Percentiles rank a stretch among this genome's conserved stretches.
These are phyloP conservation scores for Blepharisma undulans DNA, from an alignment of 169 alveolate genomes.

Conservation along the genomic window DNA sequence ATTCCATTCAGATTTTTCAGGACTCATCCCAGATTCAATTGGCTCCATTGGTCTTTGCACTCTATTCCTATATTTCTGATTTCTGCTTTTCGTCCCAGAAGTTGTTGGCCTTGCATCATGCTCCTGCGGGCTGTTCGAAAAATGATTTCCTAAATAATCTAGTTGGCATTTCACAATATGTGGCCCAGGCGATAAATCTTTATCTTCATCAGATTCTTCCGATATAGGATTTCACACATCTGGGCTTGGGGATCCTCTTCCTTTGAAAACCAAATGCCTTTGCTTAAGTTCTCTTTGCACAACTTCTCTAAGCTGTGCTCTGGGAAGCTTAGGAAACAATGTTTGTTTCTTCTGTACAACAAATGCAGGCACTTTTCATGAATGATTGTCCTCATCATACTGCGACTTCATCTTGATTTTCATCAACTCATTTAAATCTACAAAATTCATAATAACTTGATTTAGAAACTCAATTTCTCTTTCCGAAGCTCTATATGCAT, in stretches of 20 bases:
- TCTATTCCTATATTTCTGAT: neutral
- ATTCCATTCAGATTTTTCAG: neutral
- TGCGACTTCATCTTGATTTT: neutral
- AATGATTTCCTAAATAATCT: neutral
- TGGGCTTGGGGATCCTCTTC: neutral
- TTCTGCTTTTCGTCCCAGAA: neutral
- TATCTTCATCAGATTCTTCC: neutral
- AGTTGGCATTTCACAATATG: neutral
- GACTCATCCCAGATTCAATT: neutral
- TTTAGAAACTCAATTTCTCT: slow-evolving; percentile 52
- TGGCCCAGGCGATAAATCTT: neutral
- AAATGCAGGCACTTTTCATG: slow-evolving; percentile 27
- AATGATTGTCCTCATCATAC: neutral
- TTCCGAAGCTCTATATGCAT: slow-evolving; percentile 68
- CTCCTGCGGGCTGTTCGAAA: neutral
- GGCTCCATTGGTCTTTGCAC: neutral
- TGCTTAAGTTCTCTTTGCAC: slow-evolving; percentile 4
- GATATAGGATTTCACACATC: neutral
- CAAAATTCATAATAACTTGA: neutral
- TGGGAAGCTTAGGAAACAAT: slow-evolving; percentile 30
- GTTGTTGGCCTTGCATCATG: neutral
- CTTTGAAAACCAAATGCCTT: neutral
- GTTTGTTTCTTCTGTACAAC: slow-evolving; percentile 6
- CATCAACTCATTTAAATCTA: slow-evolving; percentile 16
- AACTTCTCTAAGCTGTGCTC: slow-evolving; percentile 12